These are phyloP conservation scores for Inga oerstediana DNA, from an alignment of 306 rosid species.

Conservation along the genomic window DNA sequence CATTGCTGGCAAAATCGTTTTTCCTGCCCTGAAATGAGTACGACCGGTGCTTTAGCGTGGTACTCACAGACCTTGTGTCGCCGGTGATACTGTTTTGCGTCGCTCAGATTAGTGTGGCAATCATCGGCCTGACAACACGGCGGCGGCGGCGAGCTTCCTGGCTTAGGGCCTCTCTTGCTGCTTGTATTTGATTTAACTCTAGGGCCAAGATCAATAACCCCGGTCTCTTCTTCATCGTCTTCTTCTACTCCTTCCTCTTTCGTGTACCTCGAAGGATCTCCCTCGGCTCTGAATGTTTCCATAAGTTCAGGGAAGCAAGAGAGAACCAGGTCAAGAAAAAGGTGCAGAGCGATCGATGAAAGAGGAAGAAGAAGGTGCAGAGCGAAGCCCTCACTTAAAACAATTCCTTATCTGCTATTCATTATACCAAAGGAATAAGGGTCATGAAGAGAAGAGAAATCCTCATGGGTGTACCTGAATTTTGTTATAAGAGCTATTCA, in stretches of 20 bases:
- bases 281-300: slow-evolving; percentile 68
- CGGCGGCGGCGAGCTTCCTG: slow-evolving; percentile 47
- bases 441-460: too few relatives aligned
- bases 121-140: slow-evolving; percentile 66
- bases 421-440: too few relatives aligned
- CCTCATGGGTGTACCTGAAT: too few relatives aligned
- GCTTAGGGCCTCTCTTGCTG: slow-evolving; percentile 46
- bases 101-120: slow-evolving; percentile 70
- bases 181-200: slow-evolving; percentile 37
- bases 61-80: slow-evolving; percentile 86
- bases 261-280: slow-evolving; percentile 40
- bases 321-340: slow-evolving; percentile 34
- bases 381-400: too few relatives aligned
- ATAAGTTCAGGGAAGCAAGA: slow-evolving; percentile 30
- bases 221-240: background rate
- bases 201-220: slow-evolving; percentile 22
- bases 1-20: slow-evolving; percentile 99
- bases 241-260: slow-evolving; percentile 20
- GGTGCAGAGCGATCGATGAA: too few relatives aligned
- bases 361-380: too few relatives aligned
- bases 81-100: slow-evolving; percentile 64
- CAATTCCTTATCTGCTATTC: too few relatives aligned
- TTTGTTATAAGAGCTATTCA: too few relatives aligned
- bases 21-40: slow-evolving; percentile 48
- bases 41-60: slow-evolving; percentile 69